A percentile compares a stretch with the other conserved stretches of the same genome.
Evolutionary conservation across 768 basidiomycete genomes (phyloP).

Genomic region (Guyanaporus albipodus): DNA sequence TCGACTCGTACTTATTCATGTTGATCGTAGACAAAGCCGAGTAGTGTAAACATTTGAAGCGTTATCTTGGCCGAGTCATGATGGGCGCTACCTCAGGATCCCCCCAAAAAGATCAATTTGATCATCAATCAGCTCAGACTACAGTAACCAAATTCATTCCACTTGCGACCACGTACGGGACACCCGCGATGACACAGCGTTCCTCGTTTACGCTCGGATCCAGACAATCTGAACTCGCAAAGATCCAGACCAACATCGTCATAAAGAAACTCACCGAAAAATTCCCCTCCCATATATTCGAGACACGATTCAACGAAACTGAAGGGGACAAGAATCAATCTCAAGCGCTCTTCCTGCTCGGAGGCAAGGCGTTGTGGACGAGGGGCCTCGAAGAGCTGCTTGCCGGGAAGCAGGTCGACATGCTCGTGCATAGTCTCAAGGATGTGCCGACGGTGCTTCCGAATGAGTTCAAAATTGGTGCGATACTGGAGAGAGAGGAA

Average conservation of each 20-base stretch:
- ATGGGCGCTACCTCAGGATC: no score
- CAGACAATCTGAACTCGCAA: slow-evolving; percentile 81
- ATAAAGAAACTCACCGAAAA: slow-evolving; percentile 54
- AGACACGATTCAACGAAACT: slow-evolving; percentile 62
- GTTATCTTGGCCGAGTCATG: no score
- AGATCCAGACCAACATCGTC: slow-evolving; percentile 85
- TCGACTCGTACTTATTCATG: background rate
- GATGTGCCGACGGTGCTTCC: slow-evolving; percentile 90
- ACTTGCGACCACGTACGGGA: background rate
- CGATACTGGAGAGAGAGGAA: slow-evolving; percentile 83
- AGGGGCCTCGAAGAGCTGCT: slow-evolving; percentile 91
- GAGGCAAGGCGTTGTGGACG: slow-evolving; percentile 94
- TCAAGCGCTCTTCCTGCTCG: slow-evolving; percentile 82
- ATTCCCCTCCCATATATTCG: slow-evolving; percentile 50
- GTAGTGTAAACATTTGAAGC: background rate
- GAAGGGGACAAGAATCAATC: slow-evolving; percentile 88
- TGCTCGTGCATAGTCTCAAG: slow-evolving; percentile 91
- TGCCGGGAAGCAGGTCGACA: slow-evolving; percentile 68
- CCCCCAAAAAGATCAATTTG: no score
- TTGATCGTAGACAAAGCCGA: background rate
- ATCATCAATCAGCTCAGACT: background rate
- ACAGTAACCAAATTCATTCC: no score
- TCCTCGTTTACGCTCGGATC: slow-evolving; percentile 77
- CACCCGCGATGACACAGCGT: slow-evolving; percentile 13
- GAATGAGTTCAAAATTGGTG: slow-evolving; percentile 78